A percentile compares a stretch with the other conserved stretches of the same genome.
phyloP scores from a whole-genome alignment of 768 basidiomycete species.

The Glaciozyma martinii region DNA sequence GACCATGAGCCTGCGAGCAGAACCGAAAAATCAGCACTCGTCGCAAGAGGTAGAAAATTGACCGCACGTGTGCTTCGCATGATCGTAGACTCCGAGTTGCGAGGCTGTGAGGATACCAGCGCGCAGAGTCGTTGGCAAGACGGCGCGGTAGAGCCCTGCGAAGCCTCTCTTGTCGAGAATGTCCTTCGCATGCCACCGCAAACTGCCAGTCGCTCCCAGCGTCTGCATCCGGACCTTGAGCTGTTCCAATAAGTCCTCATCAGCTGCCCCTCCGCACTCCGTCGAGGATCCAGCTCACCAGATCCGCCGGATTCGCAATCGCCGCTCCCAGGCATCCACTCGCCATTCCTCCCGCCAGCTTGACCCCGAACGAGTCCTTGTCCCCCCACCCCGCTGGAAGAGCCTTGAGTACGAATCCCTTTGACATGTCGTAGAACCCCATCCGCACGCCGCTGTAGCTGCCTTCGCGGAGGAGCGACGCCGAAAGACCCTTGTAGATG shows the following conservation, averaged over 20 bases:
- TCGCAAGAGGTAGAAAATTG: background rate
- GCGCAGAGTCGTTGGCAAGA: constrained; percentile 31
- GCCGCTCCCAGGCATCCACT: constrained; percentile 34
- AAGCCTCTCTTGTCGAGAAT: constrained; percentile 10
- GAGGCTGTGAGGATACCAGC: constrained; percentile 33
- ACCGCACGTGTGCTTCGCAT: constrained; percentile 27
- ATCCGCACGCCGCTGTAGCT: constrained; percentile 30
- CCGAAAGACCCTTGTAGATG: constrained; percentile 27
- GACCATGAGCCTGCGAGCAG: constrained; percentile 14
- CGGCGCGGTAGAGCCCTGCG: constrained; percentile 31
- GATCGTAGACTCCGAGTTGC: constrained; percentile 33
- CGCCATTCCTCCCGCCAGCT: constrained; percentile 22
- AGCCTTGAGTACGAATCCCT: constrained; percentile 14
- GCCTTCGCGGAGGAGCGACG: constrained; percentile 20
- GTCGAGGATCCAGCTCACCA: constrained; percentile 1
- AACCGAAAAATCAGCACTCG: too few species aligned
- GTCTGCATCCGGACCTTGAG: constrained; percentile 35
- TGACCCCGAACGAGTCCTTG: constrained; percentile 25
- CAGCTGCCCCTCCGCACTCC: background rate
- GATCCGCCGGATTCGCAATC: constrained; percentile 33
- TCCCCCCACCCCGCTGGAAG: constrained; percentile 10
- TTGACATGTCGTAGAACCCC: constrained; percentile 33
- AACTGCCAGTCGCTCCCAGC: constrained; percentile 17
- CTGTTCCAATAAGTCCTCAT: background rate
- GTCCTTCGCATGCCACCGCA: constrained; percentile 10